These are phyloP conservation scores for Oryza longistaminata DNA, from an alignment of 176 grass and related monocot genomes.

Conservation along the genomic window DNA sequence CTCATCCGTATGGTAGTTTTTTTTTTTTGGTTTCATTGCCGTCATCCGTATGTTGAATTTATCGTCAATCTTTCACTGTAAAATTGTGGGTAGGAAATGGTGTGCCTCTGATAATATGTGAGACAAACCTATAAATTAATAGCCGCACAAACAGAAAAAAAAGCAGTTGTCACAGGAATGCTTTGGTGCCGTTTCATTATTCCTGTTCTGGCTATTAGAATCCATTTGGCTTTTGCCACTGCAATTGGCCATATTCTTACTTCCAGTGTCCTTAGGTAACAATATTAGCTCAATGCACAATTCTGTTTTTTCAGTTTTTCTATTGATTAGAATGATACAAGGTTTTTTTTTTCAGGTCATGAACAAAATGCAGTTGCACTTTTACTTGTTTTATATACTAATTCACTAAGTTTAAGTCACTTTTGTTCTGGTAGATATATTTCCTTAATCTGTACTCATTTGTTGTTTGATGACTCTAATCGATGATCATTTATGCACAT, in stretches of 20 bases:
- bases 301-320: neutral
- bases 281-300: neutral
- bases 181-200: neutral
- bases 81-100: no score
- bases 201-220: neutral
- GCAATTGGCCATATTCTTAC: neutral
- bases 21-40: no score
- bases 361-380: neutral
- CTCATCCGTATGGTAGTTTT: no score
- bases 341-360: neutral
- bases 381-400: neutral
- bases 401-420: neutral
- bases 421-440: slow-evolving; percentile 2
- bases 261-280: neutral
- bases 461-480: neutral
- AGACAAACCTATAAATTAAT: no score
- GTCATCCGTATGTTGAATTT: no score
- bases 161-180: neutral
- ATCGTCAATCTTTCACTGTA: no score
- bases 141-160: neutral
- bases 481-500: neutral
- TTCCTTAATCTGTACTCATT: neutral
- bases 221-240: neutral
- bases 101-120: no score
- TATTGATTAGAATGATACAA: neutral